A percentile compares a stretch with the other conserved stretches of the same genome.
Conservation (phyloP, 805 yeast species). For the Cyberlindnera sargentensis region DNA sequence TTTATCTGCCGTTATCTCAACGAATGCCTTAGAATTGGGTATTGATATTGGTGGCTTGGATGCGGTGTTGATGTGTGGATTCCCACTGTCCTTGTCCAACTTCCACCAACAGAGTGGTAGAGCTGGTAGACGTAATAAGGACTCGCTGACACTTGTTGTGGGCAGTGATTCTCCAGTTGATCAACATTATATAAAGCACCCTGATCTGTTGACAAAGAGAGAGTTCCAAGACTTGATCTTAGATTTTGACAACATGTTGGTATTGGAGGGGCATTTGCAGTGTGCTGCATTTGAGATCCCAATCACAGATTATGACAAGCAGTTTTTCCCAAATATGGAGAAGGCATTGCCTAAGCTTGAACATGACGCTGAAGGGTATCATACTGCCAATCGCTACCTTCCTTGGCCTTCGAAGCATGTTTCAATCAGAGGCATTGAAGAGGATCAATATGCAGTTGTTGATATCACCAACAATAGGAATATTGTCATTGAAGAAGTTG, state of each 20-base stretch:
- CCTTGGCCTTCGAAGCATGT: slow-evolving; percentile 82
- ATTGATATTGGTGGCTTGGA: slow-evolving; percentile 92
- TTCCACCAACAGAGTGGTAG: slow-evolving; percentile 96
- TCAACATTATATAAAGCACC: slow-evolving; percentile 71
- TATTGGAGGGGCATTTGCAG: slow-evolving; percentile 79
- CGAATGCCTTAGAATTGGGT: slow-evolving; percentile 93
- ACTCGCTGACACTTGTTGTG: slow-evolving; percentile 78
- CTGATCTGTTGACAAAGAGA: slow-evolving; percentile 46
- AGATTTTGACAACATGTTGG: slow-evolving; percentile 52
- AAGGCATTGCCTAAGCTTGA: slow-evolving; percentile 29
- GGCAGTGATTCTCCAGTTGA: slow-evolving; percentile 82
- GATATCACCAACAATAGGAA: slow-evolving; percentile 77
- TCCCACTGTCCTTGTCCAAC: slow-evolving; percentile 80
- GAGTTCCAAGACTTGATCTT: slow-evolving; percentile 53
- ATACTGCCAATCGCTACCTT: slow-evolving; percentile 49
- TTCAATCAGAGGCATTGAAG: slow-evolving; percentile 77
- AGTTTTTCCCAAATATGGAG: slow-evolving; percentile 41
- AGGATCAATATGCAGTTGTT: slow-evolving; percentile 78
- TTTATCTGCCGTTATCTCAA: slow-evolving; percentile 80
- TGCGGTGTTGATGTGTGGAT: slow-evolving; percentile 88
- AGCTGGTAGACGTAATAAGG: slow-evolving; percentile 85
- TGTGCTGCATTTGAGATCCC: slow-evolving; percentile 92
- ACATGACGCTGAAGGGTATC: slow-evolving; percentile 39
- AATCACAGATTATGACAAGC: slow-evolving; percentile 44
- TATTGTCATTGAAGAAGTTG: slow-evolving; percentile 80